Percentiles rank a stretch among this genome's conserved stretches.
Evolutionary conservation across 2,329 filamentous ascomycete species (phyloP).

Genomic region (Arthrocladium fulminans): DNA sequence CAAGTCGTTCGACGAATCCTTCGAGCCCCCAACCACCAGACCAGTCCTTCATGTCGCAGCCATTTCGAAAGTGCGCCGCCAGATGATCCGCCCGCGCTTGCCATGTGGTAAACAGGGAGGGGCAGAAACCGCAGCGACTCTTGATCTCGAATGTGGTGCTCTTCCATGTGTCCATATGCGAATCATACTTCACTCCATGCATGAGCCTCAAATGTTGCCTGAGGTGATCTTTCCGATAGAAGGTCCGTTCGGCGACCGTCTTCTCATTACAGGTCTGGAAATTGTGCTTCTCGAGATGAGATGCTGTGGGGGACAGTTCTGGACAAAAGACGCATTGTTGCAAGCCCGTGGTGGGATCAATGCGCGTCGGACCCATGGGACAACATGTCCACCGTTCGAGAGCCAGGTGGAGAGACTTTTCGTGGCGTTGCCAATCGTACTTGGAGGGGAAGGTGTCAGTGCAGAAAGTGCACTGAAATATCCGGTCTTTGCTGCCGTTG

Average conservation of each 20-base stretch:
- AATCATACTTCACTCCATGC: slow-evolving; percentile 43
- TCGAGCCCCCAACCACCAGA: slow-evolving; percentile 34
- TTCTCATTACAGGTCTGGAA: slow-evolving; percentile 53
- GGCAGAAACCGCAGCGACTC: slow-evolving; percentile 31
- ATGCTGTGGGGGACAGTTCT: slow-evolving; percentile 42
- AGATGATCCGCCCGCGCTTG: slow-evolving; percentile 31
- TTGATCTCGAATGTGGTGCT: slow-evolving; percentile 43
- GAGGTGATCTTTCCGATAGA: slow-evolving; percentile 52
- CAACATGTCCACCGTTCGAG: slow-evolving; percentile 54
- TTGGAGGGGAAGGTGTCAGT: slow-evolving; percentile 49
- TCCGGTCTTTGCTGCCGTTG: slow-evolving; percentile 36
- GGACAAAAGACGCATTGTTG: slow-evolving; percentile 52
- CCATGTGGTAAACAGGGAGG: slow-evolving; percentile 26
- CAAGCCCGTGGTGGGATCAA: slow-evolving; percentile 21
- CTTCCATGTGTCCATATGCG: slow-evolving; percentile 47
- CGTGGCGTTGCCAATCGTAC: slow-evolving; percentile 52
- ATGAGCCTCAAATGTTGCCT: slow-evolving; percentile 49
- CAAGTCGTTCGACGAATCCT: slow-evolving; percentile 23
- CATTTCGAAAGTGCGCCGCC: slow-evolving; percentile 33
- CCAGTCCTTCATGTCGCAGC: slow-evolving; percentile 32
- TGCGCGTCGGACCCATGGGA: slow-evolving; percentile 47
- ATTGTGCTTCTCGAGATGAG: slow-evolving; percentile 52
- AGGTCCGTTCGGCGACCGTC: slow-evolving; percentile 49
- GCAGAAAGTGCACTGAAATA: slow-evolving; percentile 52
- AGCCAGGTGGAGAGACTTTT: slow-evolving; percentile 49